Conservation (phyloP, 345 rosid genomes). For the Eutrema heterophyllum region DNA sequence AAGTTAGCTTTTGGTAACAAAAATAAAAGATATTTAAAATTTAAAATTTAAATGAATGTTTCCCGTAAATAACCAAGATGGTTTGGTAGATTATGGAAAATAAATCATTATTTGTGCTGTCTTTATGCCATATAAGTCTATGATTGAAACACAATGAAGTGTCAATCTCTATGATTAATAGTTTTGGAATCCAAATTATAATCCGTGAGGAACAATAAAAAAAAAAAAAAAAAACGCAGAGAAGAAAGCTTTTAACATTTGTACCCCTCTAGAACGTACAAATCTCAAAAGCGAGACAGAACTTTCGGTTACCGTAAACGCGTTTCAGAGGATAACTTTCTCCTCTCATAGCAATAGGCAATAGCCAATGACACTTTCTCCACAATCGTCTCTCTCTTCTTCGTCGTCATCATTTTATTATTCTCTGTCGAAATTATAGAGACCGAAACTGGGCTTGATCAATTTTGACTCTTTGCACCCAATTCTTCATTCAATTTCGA, state of each 20-base stretch:
- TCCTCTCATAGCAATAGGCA: not conserved
- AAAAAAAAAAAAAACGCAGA: not conserved
- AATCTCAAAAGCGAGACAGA: not conserved
- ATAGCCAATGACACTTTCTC: constrained; percentile 27
- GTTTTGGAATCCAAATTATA: constrained; percentile 17
- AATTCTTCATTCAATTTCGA: not conserved
- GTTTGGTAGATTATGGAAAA: not conserved
- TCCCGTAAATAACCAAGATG: not conserved
- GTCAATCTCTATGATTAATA: constrained; percentile 19
- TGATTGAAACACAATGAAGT: constrained; percentile 19
- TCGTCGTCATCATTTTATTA: constrained; percentile 17
- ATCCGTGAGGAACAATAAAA: not conserved
- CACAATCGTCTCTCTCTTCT: constrained; percentile 7
- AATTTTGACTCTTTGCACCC: constrained; percentile 1
- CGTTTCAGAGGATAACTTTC: constrained; percentile 24
- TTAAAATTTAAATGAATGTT: not conserved
- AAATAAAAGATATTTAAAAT: not conserved
- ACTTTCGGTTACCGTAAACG: constrained; percentile 7
- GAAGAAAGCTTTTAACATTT: not conserved
- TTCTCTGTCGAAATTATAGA: constrained; percentile 5
- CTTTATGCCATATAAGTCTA: constrained; percentile 1
- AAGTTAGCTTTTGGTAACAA: not conserved
- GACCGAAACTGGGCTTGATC: constrained; percentile 17
- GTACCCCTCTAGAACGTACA: constrained; percentile 18
- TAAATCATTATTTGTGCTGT: not conserved